These are phyloP conservation scores for Elsinoe perseae DNA, from an alignment of 2,329 filamentous ascomycete species.

Conservation along the genomic window DNA sequence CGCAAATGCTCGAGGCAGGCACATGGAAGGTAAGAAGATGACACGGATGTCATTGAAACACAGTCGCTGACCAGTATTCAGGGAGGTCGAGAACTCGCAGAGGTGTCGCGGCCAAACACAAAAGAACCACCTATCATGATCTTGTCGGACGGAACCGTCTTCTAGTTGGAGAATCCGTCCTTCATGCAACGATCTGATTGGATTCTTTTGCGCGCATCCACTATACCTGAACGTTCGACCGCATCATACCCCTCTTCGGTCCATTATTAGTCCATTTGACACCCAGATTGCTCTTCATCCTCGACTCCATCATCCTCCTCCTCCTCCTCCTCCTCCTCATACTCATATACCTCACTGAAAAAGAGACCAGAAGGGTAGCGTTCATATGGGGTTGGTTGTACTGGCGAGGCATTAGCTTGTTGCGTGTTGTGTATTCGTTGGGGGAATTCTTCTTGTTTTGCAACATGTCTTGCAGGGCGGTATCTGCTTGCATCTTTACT, in stretches of 20 bases:
- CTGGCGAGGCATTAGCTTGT: constrained; percentile 6
- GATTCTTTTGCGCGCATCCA: constrained; percentile 12
- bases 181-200: constrained; percentile 15
- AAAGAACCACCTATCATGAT: constrained; percentile 96
- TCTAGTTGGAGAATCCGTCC: constrained; percentile 44
- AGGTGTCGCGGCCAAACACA: constrained; percentile 90
- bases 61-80: constrained; percentile 33
- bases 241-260: constrained; percentile 14
- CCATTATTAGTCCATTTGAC: constrained; percentile 11
- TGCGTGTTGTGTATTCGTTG: constrained; percentile 9
- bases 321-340: background rate
- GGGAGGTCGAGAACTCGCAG: constrained; percentile 92
- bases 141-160: constrained; percentile 91
- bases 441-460: background rate
- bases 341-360: background rate
- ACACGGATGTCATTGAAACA: background rate
- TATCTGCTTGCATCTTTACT: constrained; percentile 12
- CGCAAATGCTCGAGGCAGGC: constrained; percentile 89
- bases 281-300: constrained; percentile 7
- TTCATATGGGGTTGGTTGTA: background rate
- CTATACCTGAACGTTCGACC: constrained; percentile 13
- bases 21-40: constrained; percentile 81
- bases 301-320: background rate
- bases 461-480: constrained; percentile 12
- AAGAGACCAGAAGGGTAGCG: background rate